Base-by-base conservation (phyloP, 2,329 filamentous ascomycete genomes). In the Epichloe aotearoae region DNA sequence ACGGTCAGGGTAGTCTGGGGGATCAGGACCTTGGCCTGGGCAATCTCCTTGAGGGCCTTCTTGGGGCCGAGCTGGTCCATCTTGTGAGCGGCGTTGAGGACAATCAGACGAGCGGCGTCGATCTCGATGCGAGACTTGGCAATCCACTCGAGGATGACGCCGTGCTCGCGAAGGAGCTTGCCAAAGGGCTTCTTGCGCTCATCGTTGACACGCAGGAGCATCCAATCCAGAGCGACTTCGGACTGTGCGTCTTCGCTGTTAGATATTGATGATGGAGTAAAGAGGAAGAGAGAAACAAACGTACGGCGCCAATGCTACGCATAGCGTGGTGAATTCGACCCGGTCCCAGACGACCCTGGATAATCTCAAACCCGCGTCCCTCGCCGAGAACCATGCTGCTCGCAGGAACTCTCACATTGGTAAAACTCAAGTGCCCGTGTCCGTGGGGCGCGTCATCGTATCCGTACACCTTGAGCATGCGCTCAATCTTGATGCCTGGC, bases 401-500 rank as follows among this genome's bases (percentile, higher is more conserved):
- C 34, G 75, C 81, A 7, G 91, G 91, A 0, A 98, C 87, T 53
- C 91, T 86, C 55, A 97, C 93, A 64, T 97, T 85, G 53, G 83
- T 76, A 71, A 98, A 97, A 37, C 74, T 79, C 64, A 98, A 82
- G 69, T 98, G 91, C 43, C 89, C 93, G 71, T 98, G 93, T 51
- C 93, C 93, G 67, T 98, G 93, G 2, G 93, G 93, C n/a, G 93
- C 93, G 61, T 98, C 93, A 66, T 97, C 93, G 70, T 89, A 97
- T 52, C 93, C 93, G 69, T 94, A 95, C 57, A 97, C 91, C 47
- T 77, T 84, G 50, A 98, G 75, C 88, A 96, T 95, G 59, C 93
- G 84, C 69, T 95, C 80, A 60, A 97, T 84, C n/a, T 82, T 95
- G 62, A 97, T 84, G 52, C 93, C 93, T 19, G 86, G 84, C 1